These are phyloP conservation scores for Pelagomonas calceolata DNA, from an alignment of 108 stramenopile species.

Conservation along the genomic window DNA sequence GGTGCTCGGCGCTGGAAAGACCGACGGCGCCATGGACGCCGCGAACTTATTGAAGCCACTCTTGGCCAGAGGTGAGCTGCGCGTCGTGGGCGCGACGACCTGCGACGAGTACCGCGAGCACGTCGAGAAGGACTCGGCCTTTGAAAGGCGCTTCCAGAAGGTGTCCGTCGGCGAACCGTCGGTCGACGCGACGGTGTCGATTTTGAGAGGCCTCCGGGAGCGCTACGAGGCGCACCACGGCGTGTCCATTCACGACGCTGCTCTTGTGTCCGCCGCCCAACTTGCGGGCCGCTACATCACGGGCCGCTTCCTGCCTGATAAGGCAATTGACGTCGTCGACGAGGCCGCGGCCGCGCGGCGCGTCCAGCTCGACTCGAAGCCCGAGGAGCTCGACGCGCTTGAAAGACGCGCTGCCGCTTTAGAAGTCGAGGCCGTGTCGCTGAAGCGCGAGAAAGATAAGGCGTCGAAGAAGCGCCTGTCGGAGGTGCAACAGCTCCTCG, in stretches of 20 bases:
- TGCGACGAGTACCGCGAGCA: slow-evolving; percentile 90
- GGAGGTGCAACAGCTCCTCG: slow-evolving; percentile 49
- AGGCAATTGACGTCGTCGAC: slow-evolving; percentile 94
- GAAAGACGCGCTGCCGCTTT: slow-evolving; percentile 75
- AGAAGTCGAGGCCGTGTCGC: slow-evolving; percentile 84
- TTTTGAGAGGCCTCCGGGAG: slow-evolving; percentile 90
- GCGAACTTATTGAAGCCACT: slow-evolving; percentile 94
- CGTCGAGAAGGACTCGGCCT: slow-evolving; percentile 94
- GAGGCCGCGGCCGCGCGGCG: slow-evolving; percentile 86
- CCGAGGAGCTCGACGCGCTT: slow-evolving; percentile 72
- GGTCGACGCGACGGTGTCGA: slow-evolving; percentile 94
- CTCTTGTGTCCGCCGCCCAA: slow-evolving; percentile 90
- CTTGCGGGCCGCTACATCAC: slow-evolving; percentile 89
- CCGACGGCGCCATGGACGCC: slow-evolving; percentile 87
- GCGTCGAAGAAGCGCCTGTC: slow-evolving; percentile 55
- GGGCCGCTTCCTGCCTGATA: slow-evolving; percentile 82
- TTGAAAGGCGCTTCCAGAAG: slow-evolving; percentile 97
- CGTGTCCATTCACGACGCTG: slow-evolving; percentile 90
- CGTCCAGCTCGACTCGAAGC: slow-evolving; percentile 72
- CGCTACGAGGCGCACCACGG: slow-evolving; percentile 93
- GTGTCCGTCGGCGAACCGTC: slow-evolving; percentile 86
- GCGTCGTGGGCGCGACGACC: slow-evolving; percentile 96
- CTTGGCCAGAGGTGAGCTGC: slow-evolving; percentile 86
- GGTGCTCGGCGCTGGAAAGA: slow-evolving; percentile 88
- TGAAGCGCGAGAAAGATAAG: slow-evolving; percentile 70